These are phyloP conservation scores for Drechslerella coelobrocha DNA, from an alignment of 2,329 filamentous ascomycete genomes.

Conservation along the genomic window DNA sequence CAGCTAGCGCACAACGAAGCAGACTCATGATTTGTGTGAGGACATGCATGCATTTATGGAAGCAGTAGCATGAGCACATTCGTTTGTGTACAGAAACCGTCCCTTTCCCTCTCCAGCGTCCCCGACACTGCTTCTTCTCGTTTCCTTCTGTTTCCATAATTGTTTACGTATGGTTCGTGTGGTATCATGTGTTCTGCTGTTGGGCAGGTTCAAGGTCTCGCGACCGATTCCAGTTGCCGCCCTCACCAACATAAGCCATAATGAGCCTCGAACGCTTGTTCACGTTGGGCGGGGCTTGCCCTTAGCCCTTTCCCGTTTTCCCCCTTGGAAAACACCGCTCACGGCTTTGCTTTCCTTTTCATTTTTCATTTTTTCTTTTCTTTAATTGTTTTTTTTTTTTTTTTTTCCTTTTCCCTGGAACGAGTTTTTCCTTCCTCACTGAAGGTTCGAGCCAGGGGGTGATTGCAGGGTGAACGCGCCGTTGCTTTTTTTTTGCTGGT, in stretches of 20 bases:
- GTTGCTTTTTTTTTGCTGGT: slow-evolving; percentile 39
- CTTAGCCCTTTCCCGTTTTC: background rate
- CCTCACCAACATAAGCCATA: background rate
- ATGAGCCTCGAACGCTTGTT: background rate
- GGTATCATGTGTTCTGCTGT: no score
- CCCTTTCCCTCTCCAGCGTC: no score
- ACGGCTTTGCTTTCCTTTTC: slow-evolving; percentile 18
- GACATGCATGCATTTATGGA: no score
- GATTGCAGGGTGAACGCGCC: slow-evolving; percentile 8
- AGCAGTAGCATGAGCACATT: no score
- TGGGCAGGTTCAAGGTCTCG: background rate
- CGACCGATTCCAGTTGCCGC: background rate
- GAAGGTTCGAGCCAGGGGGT: slow-evolving; percentile 11
- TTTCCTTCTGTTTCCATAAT: no score
- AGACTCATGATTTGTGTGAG: no score
- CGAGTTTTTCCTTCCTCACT: slow-evolving; percentile 37
- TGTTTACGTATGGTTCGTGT: no score
- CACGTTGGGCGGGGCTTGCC: slow-evolving; percentile 3
- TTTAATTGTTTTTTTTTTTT: background rate
- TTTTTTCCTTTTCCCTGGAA: slow-evolving; percentile 10
- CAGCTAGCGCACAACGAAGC: no score
- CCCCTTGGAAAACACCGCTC: slow-evolving; percentile 10
- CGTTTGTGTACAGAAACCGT: no score
- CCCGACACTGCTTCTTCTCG: no score
- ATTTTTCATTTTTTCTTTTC: slow-evolving; percentile 1